phyloP scores from a whole-genome alignment of 345 rosid species.

The Pistacia integerrima region DNA sequence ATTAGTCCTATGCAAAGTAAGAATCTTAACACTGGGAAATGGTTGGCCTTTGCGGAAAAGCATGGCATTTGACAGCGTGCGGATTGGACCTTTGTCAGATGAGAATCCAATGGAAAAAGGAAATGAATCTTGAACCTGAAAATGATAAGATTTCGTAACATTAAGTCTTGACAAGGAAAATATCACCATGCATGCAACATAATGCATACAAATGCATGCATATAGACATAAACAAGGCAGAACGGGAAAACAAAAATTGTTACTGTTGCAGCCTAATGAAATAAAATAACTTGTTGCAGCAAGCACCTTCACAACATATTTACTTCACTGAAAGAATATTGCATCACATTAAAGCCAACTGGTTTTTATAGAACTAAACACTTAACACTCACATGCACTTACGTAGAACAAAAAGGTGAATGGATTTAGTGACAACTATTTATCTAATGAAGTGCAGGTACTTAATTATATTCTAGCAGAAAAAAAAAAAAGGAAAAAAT shows the following conservation, averaged over 20 bases:
- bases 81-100: slow-evolving; percentile 57
- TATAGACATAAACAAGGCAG: neutral
- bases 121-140: slow-evolving; percentile 80
- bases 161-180: neutral
- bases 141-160: slow-evolving; percentile 6
- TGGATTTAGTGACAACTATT: neutral
- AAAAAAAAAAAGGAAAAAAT: neutral
- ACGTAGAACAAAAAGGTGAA: neutral
- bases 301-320: neutral
- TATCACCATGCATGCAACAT: neutral
- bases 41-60: slow-evolving; percentile 70
- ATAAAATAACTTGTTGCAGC: neutral
- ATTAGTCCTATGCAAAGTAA: slow-evolving; percentile 53
- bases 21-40: slow-evolving; percentile 73
- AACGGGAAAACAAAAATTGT: neutral
- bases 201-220: neutral
- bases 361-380: neutral
- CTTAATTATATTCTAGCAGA: neutral
- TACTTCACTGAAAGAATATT: neutral
- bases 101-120: slow-evolving; percentile 74
- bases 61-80: slow-evolving; percentile 46
- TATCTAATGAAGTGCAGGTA: neutral
- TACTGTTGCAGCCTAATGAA: neutral
- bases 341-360: slow-evolving; percentile 1
- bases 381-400: neutral